These are phyloP conservation scores for Vaccinium myrtillus DNA, from an alignment of 148 eudicot species.

Conservation along the genomic window DNA sequence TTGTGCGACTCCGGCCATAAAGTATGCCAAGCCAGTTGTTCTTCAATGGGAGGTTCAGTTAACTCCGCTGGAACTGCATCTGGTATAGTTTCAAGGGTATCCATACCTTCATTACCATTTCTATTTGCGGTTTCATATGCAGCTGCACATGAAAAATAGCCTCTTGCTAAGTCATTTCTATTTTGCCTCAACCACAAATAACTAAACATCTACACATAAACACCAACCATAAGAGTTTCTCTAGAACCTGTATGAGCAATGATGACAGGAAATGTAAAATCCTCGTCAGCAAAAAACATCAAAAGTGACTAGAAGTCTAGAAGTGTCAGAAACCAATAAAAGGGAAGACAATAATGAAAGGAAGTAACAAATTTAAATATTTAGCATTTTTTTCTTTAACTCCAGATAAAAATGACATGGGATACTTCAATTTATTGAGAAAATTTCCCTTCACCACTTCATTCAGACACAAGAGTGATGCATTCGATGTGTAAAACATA, in stretches of 20 bases:
- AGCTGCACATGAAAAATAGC: constrained; percentile 42
- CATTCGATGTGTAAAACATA: not conserved
- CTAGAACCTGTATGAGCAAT: not conserved
- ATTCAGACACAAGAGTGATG: not conserved
- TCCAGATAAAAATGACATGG: not conserved
- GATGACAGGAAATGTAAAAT: no score
- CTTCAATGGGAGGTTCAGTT: constrained; percentile 95
- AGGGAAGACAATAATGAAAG: not conserved
- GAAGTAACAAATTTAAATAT: not conserved
- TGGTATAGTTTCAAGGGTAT: constrained; percentile 87
- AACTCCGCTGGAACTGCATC: constrained; percentile 89
- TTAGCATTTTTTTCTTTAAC: not conserved
- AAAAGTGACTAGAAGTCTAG: no score
- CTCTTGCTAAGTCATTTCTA: not conserved
- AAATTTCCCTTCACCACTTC: not conserved
- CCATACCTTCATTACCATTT: constrained; percentile 55
- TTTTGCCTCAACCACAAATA: not conserved
- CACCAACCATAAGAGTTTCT: not conserved
- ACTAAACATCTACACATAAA: not conserved
- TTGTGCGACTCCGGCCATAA: constrained; percentile 96
- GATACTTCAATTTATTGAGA: constrained; percentile 2
- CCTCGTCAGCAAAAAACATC: no score
- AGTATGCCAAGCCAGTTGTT: constrained; percentile 91
- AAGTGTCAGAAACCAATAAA: not conserved
- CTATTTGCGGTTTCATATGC: constrained; percentile 39